Conservation (phyloP, 345 rosid species). For the Camelina sativa region DNA sequence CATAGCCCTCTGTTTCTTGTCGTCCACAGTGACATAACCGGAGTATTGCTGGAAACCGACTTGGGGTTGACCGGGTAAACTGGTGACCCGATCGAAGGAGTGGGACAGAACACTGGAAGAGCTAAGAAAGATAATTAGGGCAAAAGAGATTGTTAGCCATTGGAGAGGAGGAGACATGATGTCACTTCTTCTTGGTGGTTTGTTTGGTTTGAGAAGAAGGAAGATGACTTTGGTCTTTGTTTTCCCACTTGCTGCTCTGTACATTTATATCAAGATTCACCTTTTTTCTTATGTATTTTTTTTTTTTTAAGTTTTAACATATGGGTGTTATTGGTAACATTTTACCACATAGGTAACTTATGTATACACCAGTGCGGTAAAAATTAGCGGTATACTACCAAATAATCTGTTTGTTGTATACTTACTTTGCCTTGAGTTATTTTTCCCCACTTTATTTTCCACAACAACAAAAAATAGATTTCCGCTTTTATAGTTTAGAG, state of each 20-base stretch:
- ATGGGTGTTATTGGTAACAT: neutral
- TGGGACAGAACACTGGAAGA: slow-evolving; percentile 47
- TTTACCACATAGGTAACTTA: too few relatives aligned
- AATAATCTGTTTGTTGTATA: neutral
- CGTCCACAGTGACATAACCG: slow-evolving; percentile 85
- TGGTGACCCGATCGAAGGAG: slow-evolving; percentile 52
- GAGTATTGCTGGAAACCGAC: slow-evolving; percentile 81
- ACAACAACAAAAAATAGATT: too few relatives aligned
- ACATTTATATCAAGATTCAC: slow-evolving; percentile 42
- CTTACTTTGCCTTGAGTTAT: neutral
- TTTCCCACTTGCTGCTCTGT: slow-evolving; percentile 34
- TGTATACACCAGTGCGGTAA: too few relatives aligned
- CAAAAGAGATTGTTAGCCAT: slow-evolving; percentile 50
- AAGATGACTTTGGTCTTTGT: slow-evolving; percentile 41
- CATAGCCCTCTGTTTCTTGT: slow-evolving; percentile 68
- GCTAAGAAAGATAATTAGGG: slow-evolving; percentile 46
- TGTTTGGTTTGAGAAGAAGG: slow-evolving; percentile 34
- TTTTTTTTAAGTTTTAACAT: neutral
- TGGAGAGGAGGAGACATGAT: slow-evolving; percentile 42
- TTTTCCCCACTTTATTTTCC: neutral
- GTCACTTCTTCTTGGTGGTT: slow-evolving; percentile 18
- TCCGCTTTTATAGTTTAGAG: too few relatives aligned
- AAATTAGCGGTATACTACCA: neutral
- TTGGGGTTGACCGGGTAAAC: slow-evolving; percentile 86
- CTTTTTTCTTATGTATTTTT: neutral